These are phyloP conservation scores for Xylaria sp. DNA, from an alignment of 2,329 filamentous ascomycete species.

Conservation along the genomic window DNA sequence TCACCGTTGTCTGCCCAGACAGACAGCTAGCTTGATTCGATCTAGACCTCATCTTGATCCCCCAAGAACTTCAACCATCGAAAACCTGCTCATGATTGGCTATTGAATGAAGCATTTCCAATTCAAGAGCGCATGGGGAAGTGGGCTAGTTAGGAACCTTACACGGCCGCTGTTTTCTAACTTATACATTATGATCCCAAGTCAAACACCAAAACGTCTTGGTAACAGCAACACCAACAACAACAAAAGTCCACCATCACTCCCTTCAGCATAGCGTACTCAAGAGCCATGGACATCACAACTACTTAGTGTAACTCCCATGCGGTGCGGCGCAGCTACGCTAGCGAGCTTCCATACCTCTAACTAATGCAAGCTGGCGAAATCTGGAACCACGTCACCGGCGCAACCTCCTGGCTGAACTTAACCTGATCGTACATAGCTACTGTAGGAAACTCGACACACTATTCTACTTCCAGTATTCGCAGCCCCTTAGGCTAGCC, in stretches of 20 bases:
- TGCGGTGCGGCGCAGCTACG: neutral
- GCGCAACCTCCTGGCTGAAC: neutral
- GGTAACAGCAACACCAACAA: no score
- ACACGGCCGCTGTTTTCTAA: no score
- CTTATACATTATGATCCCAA: no score
- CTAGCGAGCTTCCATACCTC: neutral
- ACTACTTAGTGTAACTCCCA: neutral
- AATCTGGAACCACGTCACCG: neutral
- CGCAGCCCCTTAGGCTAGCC: neutral
- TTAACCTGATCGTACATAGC: no score
- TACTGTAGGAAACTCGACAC: neutral
- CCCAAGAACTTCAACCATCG: neutral
- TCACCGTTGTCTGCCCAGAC: neutral
- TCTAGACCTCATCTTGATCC: neutral
- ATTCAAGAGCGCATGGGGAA: neutral
- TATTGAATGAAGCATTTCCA: neutral
- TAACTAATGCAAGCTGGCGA: neutral
- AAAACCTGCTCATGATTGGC: neutral
- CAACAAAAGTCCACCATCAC: no score
- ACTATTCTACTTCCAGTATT: neutral
- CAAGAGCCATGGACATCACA: no score
- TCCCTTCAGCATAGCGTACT: no score
- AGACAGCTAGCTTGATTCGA: neutral
- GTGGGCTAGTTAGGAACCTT: neutral
- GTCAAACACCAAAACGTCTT: no score